A percentile compares a stretch with the other conserved stretches of the same genome.
These are phyloP conservation scores for Lachnellula occidentalis DNA, from an alignment of 2,329 filamentous ascomycete species.

Conservation along the genomic window DNA sequence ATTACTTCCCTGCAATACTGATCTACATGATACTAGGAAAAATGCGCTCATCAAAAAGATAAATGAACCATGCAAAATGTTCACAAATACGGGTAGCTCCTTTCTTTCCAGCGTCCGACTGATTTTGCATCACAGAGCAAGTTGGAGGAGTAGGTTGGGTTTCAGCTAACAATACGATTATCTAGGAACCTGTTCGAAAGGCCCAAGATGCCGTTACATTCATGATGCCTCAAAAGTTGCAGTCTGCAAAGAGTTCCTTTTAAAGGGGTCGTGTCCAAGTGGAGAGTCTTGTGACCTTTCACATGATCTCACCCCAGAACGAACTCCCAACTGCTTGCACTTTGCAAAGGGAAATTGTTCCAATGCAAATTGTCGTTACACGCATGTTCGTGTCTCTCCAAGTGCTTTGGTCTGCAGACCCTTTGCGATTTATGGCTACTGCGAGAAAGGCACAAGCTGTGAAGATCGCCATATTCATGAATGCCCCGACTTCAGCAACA, in stretches of 20 bases:
- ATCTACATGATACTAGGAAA: conserved; percentile 21
- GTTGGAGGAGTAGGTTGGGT: conserved; percentile 19
- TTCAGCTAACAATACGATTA: conserved; percentile 26
- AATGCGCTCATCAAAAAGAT: conserved; percentile 58
- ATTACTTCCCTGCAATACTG: conserved; percentile 29
- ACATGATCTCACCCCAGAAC: conserved; percentile 76
- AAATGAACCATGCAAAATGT: conserved; percentile 67
- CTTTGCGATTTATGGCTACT: conserved; percentile 86
- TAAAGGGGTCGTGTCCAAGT: conserved; percentile 69
- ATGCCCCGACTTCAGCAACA: conserved; percentile 93
- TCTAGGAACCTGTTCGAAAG: conserved; percentile 79
- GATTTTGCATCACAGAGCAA: conserved; percentile 16
- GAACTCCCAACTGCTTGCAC: conserved; percentile 83
- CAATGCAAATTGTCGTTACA: conserved; percentile 79
- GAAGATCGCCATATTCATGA: conserved; percentile 82
- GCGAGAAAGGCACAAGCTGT: conserved; percentile 74
- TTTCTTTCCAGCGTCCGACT: conserved; percentile 29
- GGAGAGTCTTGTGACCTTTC: conserved; percentile 85
- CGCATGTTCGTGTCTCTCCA: conserved; percentile 74
- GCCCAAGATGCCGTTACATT: conserved; percentile 70
- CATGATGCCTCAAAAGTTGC: conserved; percentile 86
- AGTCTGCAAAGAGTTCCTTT: conserved; percentile 82
- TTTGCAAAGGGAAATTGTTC: conserved; percentile 86
- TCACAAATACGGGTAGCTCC: conserved; percentile 62
- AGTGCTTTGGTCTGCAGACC: conserved; percentile 73